Percentiles rank a stretch among this genome's conserved stretches.
Evolutionary conservation across 495 filamentous ascomycete species (phyloP).

Genomic region (Clavariopsis aquatica): DNA sequence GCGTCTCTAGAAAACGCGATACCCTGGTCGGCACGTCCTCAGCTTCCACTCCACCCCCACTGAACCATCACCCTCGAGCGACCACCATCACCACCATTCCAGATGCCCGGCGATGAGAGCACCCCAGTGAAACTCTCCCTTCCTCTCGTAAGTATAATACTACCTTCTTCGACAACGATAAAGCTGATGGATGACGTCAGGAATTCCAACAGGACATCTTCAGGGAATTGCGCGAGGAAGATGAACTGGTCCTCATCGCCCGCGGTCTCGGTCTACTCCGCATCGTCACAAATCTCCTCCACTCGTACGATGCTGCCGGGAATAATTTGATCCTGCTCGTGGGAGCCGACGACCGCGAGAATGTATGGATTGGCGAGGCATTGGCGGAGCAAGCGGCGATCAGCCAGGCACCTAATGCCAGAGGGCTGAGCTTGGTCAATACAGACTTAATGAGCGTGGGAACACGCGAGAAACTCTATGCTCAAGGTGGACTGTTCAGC

Average conservation of each 20-base stretch:
- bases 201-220: constrained; percentile 77
- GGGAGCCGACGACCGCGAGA: constrained; percentile 90
- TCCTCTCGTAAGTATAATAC: constrained; percentile 69
- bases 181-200: constrained; percentile 34
- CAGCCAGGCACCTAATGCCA: constrained; percentile 71
- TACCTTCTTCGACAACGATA: not conserved
- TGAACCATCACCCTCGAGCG: constrained; percentile 4
- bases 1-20: constrained; percentile 9
- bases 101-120: constrained; percentile 43
- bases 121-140: constrained; percentile 87
- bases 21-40: constrained; percentile 17
- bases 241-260: constrained; percentile 89
- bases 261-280: constrained; percentile 89
- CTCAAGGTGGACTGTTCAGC: constrained; percentile 87
- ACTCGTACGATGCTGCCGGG: constrained; percentile 93
- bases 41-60: not conserved
- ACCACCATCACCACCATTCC: constrained; percentile 5
- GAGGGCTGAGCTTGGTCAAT: constrained; percentile 88
- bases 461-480: constrained; percentile 85
- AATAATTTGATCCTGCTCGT: constrained; percentile 88
- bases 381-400: constrained; percentile 91
- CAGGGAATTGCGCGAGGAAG: constrained; percentile 82
- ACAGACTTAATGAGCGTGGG: constrained; percentile 88
- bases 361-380: constrained; percentile 60
- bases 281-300: constrained; percentile 87